Percentiles rank a stretch among this genome's conserved stretches.
phyloP scores from a whole-genome alignment of 1,284 basidiomycete species.

The Schizophyllum amplum region DNA sequence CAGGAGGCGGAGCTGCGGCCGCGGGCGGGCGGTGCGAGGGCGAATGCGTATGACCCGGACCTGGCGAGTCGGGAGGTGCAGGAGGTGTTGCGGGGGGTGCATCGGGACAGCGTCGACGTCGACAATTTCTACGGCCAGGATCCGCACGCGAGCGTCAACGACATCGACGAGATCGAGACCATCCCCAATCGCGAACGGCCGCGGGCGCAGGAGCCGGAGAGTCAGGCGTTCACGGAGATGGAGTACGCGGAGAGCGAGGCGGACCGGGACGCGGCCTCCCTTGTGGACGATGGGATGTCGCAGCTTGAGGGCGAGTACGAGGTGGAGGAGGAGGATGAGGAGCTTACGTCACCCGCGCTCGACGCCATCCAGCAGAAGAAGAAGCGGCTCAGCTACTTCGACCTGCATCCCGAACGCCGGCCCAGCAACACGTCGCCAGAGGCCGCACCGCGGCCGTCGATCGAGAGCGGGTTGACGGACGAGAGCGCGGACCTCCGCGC shows the following conservation, averaged over 20 bases:
- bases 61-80: conserved; percentile 64
- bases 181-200: conserved; percentile 21
- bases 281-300: conserved; percentile 3
- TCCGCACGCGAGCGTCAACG: conserved; percentile 26
- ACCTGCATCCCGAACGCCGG: conserved; percentile 47
- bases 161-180: conserved; percentile 34
- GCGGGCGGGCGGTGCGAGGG: conserved; percentile 26
- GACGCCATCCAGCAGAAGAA: conserved; percentile 23
- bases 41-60: conserved; percentile 50
- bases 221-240: conserved; percentile 6
- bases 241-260: conserved; percentile 14
- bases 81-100: conserved; percentile 58
- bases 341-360: conserved; percentile 9
- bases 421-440: conserved; percentile 10
- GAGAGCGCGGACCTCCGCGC: conserved; percentile 2
- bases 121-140: conserved; percentile 33
- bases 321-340: conserved; percentile 14
- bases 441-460: background rate
- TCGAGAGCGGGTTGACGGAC: conserved; percentile 1
- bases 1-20: conserved; percentile 41
- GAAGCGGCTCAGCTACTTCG: conserved; percentile 58
- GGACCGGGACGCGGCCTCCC: conserved; percentile 12
- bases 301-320: conserved; percentile 5
- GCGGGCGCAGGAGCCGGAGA: background rate
- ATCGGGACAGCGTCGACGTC: conserved; percentile 33